Evolutionary conservation across 2,329 filamentous ascomycete genomes (phyloP), one percentile per base, ranked within the genome.

Genomic region (Aureobasidium namibiae): DNA sequence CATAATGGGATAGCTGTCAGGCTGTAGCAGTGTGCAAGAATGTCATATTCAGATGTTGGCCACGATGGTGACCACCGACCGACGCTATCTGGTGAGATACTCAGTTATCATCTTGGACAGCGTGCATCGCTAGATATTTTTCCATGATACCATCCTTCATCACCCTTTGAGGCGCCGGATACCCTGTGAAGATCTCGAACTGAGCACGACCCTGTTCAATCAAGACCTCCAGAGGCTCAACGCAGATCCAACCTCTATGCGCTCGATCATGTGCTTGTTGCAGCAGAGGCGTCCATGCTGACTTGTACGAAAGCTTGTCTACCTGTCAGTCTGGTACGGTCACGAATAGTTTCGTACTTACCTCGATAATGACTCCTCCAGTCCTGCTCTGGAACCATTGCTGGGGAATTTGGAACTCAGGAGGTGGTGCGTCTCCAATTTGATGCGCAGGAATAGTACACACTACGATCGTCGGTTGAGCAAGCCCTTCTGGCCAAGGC

Each of bases 181-280:
- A 78, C 0, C 88, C 88, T 0, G 88, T 91, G 69, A 92, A 90
- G 2, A 92, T 73, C 71, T 92, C 89, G 67, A 92, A 92, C 66
- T 92, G 88, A 1, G 88, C 88, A 71, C 89, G 89, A 0, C 86
- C 89, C 68, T 92, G 88, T 69, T 92, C 89, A 0, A 87, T 87
- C 14, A 92, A 72, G 48, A 91, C 78, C 65, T 92, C 88, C 13
- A 92, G 74, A 0, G 88, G 88, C 66, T 91, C 87, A 71, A 91
- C 82, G 18, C 88, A 79, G 0, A 90, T 85, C 88, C 88, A 92
- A 41, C 88, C 80, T 63, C 80, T 75, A 59, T 83, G 75, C 21
- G 82, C 76, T 69, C 82, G 73, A 56, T 76, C 74, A 18, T 84
- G 80, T 58, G 89, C 83, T 66, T 92, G 88, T 33, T 80, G 78